A percentile compares a stretch with the other conserved stretches of the same genome.
Evolutionary conservation across 83 land plant species (phyloP).

Genomic region (Isoetes engelmannii): DNA sequence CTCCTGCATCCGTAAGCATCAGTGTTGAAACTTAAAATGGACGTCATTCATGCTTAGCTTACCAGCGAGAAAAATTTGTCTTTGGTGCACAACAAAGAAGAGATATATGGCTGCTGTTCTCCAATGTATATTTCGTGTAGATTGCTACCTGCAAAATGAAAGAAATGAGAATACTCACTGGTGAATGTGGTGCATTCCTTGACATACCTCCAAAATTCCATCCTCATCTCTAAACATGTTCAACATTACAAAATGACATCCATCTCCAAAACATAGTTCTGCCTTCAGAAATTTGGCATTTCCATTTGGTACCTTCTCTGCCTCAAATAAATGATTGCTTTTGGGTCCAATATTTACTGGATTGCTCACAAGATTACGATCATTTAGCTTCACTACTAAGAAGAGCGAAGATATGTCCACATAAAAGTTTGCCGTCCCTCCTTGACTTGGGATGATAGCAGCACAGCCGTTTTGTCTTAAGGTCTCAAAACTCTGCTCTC

Average conservation of each 20-base stretch:
- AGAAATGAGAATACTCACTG: no score
- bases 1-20: constrained; percentile 21
- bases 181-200: no score
- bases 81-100: constrained; percentile 45
- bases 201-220: constrained; percentile 75
- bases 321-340: no score
- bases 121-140: constrained; percentile 51
- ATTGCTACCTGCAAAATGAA: constrained; percentile 46
- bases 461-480: not conserved
- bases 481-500: not conserved
- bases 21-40: not conserved
- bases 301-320: constrained; percentile 42
- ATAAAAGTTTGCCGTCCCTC: constrained; percentile 48
- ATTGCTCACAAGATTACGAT: constrained; percentile 43
- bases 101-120: constrained; percentile 54
- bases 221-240: constrained; percentile 56
- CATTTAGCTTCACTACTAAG: constrained; percentile 48
- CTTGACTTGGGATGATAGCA: constrained; percentile 14
- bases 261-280: constrained; percentile 63
- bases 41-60: not conserved
- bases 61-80: constrained; percentile 32
- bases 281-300: constrained; percentile 43
- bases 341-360: constrained; percentile 50
- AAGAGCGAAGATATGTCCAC: constrained; percentile 49
- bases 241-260: constrained; percentile 48